Base-by-base conservation (phyloP, 2,329 filamentous ascomycete species). In the Cercospora beticola region DNA sequence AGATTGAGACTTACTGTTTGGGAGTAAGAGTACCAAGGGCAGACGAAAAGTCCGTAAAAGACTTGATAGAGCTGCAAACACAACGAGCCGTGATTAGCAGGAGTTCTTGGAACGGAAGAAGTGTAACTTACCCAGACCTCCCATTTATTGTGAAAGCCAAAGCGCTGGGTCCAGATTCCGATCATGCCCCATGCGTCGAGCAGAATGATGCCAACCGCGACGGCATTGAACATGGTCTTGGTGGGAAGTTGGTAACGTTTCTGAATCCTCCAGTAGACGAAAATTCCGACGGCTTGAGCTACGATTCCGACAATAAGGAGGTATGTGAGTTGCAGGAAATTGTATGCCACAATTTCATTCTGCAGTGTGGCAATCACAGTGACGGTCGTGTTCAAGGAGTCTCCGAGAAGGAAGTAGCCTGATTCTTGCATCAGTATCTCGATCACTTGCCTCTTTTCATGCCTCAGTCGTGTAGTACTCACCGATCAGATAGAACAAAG, bases 1-100 rank as follows among this genome's bases (percentile, higher is more conserved):
- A 36, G 28, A 61, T 46, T n/a, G 31, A 46, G n/a, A 68, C 74
- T 46, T 65, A 76, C 74, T 73, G 89, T 90, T 76, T 91, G 89
- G 0, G 85, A 87, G 78, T 91, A 91, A 59, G 86, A 88, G 77
- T 90, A 91, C 88, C 88, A 91, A 0, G 89, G 88, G 70, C 88
- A 90, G 6, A 90, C 86, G 58, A 90, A 84, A 0, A 91, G 80
- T 0, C 89, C 89, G 73, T 90, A 91, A 71, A 88, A 89, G 8
- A 61, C 65, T 61, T 73, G 71, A 60, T 73, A 73, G 28, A 72
- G 10, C 59, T 62, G 59, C 36, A 30, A 62, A 62, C 59, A 28
- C 2, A 26, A 23, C 7, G 23, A 10, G 26, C 54, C 21, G 54
- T 10, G 30, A 58, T 58, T 31, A 58, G 54, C 23, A 30, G 26